Base-by-base conservation (phyloP, 2,329 filamentous ascomycete genomes). In the Boeremia lycopersici region DNA sequence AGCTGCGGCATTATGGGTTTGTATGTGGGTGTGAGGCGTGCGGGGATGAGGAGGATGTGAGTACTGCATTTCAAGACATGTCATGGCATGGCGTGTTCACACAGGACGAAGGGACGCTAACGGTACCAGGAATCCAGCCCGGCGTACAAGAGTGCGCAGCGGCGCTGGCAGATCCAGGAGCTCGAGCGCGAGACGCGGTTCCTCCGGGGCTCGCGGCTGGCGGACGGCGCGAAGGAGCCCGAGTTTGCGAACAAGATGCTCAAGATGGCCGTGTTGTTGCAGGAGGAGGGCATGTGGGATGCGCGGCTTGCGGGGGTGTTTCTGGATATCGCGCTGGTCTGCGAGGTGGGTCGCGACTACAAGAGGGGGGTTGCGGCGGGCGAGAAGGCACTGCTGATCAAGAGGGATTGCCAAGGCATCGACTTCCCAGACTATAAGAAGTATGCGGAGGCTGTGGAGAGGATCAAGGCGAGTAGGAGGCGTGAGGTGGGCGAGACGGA, bases 11-110 rank as follows among this genome's bases (percentile, higher is more conserved):
- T 48, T 76, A 75, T 33, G 72, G 71, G 29, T 74, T 76, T 49
- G 48, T 53, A 13, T 76, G 73, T 49, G 70, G 65, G n/a, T 79
- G 77, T 31, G 50, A 40, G 5, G 75, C 73, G 2, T 79, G 77
- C 29, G 30, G 36, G 38, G 68, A 62, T 10, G 68, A 69, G 13
- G 57, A 60, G 6, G 73, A 74, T 26, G 51, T 43, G 39, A 48
- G 50, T 48, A 23, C 5, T 25, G 19, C 8, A 2, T 6, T 38
- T 25, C 19, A 23, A 5, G 19, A 23, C 19, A 23, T 23, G 19
- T 23, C 19, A 23, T 23, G 5, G 5, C 19, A 23, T 23, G 19
- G 19, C 19, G 19, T 23, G 19, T 23, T 23, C 19, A 23, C 19
- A 23, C 19, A 23, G 19, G 19, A n/a, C 19, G 19, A 23, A 23